phyloP scores from a whole-genome alignment of 2,329 filamentous ascomycete genomes.

The Aspergillus niger region DNA sequence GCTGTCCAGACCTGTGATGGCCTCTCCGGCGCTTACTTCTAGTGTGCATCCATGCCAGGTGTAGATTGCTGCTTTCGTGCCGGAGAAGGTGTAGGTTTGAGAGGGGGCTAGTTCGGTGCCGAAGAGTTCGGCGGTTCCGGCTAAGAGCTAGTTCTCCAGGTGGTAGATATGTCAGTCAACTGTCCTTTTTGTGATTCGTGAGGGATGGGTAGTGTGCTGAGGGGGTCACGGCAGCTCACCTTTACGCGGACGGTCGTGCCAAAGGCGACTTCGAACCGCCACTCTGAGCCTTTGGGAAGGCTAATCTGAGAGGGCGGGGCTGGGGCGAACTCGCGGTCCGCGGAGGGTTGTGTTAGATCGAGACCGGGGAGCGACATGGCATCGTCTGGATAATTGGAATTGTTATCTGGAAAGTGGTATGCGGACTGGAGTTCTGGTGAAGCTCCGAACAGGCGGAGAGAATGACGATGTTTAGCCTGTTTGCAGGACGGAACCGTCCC shows the following conservation, averaged over 20 bases:
- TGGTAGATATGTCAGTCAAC: neutral
- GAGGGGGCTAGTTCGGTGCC: slow-evolving; percentile 87
- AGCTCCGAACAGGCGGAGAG: slow-evolving; percentile 7
- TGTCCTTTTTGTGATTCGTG: neutral
- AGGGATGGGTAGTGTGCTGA: too few species aligned
- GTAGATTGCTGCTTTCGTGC: slow-evolving; percentile 82
- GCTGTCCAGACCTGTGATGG: slow-evolving; percentile 43
- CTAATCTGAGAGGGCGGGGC: slow-evolving; percentile 50
- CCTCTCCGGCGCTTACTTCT: slow-evolving; percentile 68
- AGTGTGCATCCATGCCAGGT: slow-evolving; percentile 90
- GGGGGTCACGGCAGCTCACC: slow-evolving; percentile 36
- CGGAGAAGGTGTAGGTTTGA: slow-evolving; percentile 77
- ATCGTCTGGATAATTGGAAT: slow-evolving; percentile 16
- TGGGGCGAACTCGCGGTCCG: slow-evolving; percentile 44
- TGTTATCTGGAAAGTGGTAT: neutral
- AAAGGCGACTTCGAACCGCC: slow-evolving; percentile 72
- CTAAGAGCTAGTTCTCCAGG: slow-evolving; percentile 59
- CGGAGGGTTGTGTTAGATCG: slow-evolving; percentile 66
- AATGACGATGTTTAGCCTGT: slow-evolving; percentile 26
- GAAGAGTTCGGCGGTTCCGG: slow-evolving; percentile 88
- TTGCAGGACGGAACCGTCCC: slow-evolving; percentile 16
- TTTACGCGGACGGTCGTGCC: slow-evolving; percentile 56
- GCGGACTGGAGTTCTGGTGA: neutral
- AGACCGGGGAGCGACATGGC: slow-evolving; percentile 74
- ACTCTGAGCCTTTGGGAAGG: slow-evolving; percentile 70